Conservation (phyloP, 2,329 filamentous ascomycete genomes). For the Neopestalotiopsis clavispora region DNA sequence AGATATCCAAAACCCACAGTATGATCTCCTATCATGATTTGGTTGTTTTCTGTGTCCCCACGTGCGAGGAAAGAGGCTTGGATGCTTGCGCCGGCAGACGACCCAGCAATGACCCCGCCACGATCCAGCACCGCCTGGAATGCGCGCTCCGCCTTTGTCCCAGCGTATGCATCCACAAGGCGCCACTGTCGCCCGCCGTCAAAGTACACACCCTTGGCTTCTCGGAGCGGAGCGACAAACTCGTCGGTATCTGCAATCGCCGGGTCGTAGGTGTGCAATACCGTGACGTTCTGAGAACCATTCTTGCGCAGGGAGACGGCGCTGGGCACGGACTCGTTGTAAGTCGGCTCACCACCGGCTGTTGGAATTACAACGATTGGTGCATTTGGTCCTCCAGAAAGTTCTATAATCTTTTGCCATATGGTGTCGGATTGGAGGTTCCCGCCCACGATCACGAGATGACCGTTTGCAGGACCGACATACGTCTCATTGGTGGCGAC, state of each 20-base stretch:
- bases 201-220: slow-evolving; percentile 35
- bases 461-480: slow-evolving; percentile 35
- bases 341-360: slow-evolving; percentile 30
- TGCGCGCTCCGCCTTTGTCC: slow-evolving; percentile 32
- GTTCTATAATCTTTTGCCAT: slow-evolving; percentile 35
- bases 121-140: slow-evolving; percentile 34
- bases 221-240: slow-evolving; percentile 32
- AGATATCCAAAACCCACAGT: slow-evolving; percentile 37
- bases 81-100: slow-evolving; percentile 36
- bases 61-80: slow-evolving; percentile 38
- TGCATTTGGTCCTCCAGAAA: slow-evolving; percentile 30
- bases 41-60: slow-evolving; percentile 37
- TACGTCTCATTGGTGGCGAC: slow-evolving; percentile 12
- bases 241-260: slow-evolving; percentile 35
- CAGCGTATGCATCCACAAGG: slow-evolving; percentile 38
- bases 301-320: slow-evolving; percentile 34
- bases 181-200: slow-evolving; percentile 39
- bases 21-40: slow-evolving; percentile 37
- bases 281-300: slow-evolving; percentile 33
- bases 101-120: slow-evolving; percentile 34
- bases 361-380: slow-evolving; percentile 37
- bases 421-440: slow-evolving; percentile 35
- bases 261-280: slow-evolving; percentile 38
- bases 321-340: slow-evolving; percentile 32
- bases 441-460: slow-evolving; percentile 36